Percentiles rank a stretch among this genome's conserved stretches.
Conservation (phyloP, 345 rosid species). For the Populus davidiana region DNA sequence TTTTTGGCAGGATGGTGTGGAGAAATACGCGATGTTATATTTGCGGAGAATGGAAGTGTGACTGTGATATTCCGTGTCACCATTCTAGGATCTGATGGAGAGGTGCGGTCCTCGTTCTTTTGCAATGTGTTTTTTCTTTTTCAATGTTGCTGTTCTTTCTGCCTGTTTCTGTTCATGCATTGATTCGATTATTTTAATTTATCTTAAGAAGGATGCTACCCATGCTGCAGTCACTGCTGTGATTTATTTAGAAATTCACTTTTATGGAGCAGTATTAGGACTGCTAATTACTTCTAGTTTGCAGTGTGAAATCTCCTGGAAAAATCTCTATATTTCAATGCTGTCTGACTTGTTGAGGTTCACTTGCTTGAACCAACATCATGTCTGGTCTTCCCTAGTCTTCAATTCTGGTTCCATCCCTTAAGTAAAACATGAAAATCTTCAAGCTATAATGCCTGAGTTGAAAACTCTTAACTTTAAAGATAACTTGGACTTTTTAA, state of each 20-base stretch:
- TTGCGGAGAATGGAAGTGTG: conserved; percentile 79
- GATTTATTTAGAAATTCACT: not conserved
- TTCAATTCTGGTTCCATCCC: not conserved
- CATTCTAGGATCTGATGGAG: conserved; percentile 93
- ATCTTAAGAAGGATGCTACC: not conserved
- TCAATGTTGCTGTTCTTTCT: not conserved
- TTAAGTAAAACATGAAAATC: not conserved
- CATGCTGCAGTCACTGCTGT: not conserved
- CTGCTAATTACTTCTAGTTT: not conserved
- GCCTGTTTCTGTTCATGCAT: not conserved
- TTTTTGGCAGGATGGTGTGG: conserved; percentile 85
- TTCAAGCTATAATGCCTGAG: not conserved
- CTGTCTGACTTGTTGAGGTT: not conserved
- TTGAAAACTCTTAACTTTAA: not conserved
- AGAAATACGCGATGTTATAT: conserved; percentile 92
- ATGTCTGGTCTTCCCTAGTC: not conserved
- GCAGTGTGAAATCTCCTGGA: not conserved
- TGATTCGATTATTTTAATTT: not conserved
- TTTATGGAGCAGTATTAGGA: not conserved
- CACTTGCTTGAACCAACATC: not conserved
- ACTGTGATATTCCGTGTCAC: conserved; percentile 94
- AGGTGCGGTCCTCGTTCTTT: conserved; percentile 45
- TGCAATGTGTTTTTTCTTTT: not conserved
- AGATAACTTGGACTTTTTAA: not conserved
- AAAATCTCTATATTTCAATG: not conserved